Percentiles rank a stretch among this genome's conserved stretches.
phyloP scores from a whole-genome alignment of 768 basidiomycete genomes.

The Lentinula lateritia region DNA sequence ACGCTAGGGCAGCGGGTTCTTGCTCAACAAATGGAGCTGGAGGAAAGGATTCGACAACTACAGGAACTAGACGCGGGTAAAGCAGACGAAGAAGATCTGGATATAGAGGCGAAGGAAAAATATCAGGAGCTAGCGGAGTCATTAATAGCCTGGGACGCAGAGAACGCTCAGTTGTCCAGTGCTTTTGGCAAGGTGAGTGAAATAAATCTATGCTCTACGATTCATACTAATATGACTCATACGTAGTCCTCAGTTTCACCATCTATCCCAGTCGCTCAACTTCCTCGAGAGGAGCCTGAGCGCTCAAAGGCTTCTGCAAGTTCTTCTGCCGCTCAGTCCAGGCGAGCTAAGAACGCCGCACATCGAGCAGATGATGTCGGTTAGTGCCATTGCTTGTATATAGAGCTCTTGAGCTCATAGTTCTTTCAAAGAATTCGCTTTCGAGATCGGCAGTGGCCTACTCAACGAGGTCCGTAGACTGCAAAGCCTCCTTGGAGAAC shows the following conservation, averaged over 20 bases:
- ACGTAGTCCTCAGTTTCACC: conserved; percentile 24
- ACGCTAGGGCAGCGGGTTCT: conserved; percentile 92
- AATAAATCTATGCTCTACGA: background rate
- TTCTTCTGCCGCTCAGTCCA: conserved; percentile 79
- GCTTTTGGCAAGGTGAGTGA: conserved; percentile 65
- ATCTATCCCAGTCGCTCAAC: conserved; percentile 37
- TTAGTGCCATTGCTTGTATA: conserved; percentile 32
- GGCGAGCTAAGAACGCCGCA: conserved; percentile 87
- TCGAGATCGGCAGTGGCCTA: conserved; percentile 92
- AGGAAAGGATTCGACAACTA: conserved; percentile 79
- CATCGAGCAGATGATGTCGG: conserved; percentile 88
- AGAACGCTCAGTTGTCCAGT: conserved; percentile 72
- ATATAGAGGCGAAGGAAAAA: conserved; percentile 62
- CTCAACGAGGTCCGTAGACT: conserved; percentile 88
- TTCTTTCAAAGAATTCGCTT: conserved; percentile 71
- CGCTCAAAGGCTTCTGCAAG: conserved; percentile 54
- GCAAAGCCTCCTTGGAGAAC: conserved; percentile 85
- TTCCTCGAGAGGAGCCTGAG: conserved; percentile 57
- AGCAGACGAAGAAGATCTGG: conserved; percentile 57
- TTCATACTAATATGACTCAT: background rate
- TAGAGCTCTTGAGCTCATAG: conserved; percentile 4
- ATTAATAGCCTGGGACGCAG: conserved; percentile 69
- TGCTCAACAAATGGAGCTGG: conserved; percentile 88
- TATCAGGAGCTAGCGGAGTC: conserved; percentile 76
- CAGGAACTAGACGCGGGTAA: conserved; percentile 67